Conservation (phyloP, 225 moss, liverwort and hornwort genomes). For the Marchantia polymorpha region DNA sequence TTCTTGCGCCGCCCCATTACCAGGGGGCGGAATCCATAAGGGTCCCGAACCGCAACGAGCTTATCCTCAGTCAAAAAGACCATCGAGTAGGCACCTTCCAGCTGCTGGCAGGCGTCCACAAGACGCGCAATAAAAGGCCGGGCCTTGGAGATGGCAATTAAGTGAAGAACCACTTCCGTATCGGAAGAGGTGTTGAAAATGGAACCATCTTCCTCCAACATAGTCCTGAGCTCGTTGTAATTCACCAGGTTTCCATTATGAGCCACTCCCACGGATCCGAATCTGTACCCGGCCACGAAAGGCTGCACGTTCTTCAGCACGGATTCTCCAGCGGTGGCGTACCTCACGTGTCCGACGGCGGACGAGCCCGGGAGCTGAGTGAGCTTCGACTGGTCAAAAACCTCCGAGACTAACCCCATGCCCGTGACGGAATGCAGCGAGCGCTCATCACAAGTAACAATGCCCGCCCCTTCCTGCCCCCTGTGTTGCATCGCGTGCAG, state of each 20-base stretch:
- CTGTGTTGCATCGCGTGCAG: conserved; percentile 92
- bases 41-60: conserved; percentile 83
- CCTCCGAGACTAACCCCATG: conserved; percentile 92
- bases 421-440: conserved; percentile 80
- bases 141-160: conserved; percentile 85
- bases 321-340: conserved; percentile 89
- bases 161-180: conserved; percentile 83
- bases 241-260: conserved; percentile 96
- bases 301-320: conserved; percentile 96
- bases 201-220: conserved; percentile 84
- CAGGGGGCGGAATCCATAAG: conserved; percentile 86
- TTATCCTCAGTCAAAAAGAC: conserved; percentile 90
- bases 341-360: conserved; percentile 93
- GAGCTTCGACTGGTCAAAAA: conserved; percentile 68
- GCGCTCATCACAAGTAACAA: conserved; percentile 68
- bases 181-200: conserved; percentile 97
- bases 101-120: conserved; percentile 93
- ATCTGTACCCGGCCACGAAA: conserved; percentile 85
- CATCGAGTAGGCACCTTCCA: conserved; percentile 90
- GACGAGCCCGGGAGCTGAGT: conserved; percentile 58
- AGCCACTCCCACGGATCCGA: conserved; percentile 81
- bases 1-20: conserved; percentile 85
- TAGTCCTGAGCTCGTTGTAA: conserved; percentile 77
- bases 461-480: conserved; percentile 96
- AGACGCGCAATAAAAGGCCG: conserved; percentile 88